These are phyloP conservation scores for Podaxis sp. DNA, from an alignment of 768 basidiomycete genomes.

Conservation along the genomic window DNA sequence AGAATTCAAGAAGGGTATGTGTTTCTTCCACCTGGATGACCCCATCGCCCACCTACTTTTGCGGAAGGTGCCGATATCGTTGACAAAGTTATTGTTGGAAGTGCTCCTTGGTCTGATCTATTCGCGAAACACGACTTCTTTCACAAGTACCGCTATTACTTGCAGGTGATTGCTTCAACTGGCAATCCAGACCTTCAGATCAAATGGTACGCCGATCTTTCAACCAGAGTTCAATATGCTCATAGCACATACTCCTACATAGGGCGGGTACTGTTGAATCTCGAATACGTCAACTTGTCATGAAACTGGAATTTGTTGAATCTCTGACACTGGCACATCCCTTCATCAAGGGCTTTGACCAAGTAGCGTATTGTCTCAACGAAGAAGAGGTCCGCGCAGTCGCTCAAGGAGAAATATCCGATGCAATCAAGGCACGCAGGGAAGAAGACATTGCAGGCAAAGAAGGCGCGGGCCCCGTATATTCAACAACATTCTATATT, in stretches of 20 bases:
- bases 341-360: slow-evolving; percentile 91
- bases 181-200: slow-evolving; percentile 80
- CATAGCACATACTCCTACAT: slow-evolving; percentile 19
- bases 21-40: slow-evolving; percentile 3
- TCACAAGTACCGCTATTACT: slow-evolving; percentile 93
- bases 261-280: slow-evolving; percentile 97
- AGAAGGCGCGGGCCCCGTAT: slow-evolving; percentile 75
- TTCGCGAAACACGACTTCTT: slow-evolving; percentile 97
- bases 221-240: not conserved
- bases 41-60: slow-evolving; percentile 12
- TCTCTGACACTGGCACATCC: slow-evolving; percentile 91
- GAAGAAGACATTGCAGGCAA: slow-evolving; percentile 77
- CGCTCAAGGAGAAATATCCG: slow-evolving; percentile 83
- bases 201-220: slow-evolving; percentile 69
- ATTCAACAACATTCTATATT: slow-evolving; percentile 98
- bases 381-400: slow-evolving; percentile 88
- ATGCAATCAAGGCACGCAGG: slow-evolving; percentile 67
- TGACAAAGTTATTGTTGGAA: slow-evolving; percentile 84
- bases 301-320: slow-evolving; percentile 97
- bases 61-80: slow-evolving; percentile 86
- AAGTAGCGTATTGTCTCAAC: slow-evolving; percentile 76
- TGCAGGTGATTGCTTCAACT: slow-evolving; percentile 93
- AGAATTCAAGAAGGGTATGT: slow-evolving; percentile 87
- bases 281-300: slow-evolving; percentile 90
- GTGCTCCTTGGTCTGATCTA: slow-evolving; percentile 87